Evolutionary conservation across 2,329 filamentous ascomycete genomes (phyloP).

Genomic region (Pseudogymnoascus sp.): DNA sequence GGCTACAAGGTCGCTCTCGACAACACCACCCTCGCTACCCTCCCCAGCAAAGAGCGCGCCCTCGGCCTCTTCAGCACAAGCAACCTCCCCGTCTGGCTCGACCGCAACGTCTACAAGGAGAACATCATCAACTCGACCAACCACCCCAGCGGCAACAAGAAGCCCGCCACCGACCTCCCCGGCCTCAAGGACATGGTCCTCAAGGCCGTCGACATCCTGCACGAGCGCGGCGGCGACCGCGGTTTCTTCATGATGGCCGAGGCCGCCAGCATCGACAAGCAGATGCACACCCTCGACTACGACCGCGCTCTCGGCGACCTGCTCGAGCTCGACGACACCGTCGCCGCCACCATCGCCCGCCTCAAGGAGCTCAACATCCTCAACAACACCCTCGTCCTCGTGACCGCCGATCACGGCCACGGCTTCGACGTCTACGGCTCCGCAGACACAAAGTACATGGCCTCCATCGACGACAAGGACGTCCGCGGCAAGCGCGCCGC

Average conservation of each 20-base stretch:
- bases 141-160: constrained; percentile 57
- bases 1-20: constrained; percentile 67
- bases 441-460: constrained; percentile 72
- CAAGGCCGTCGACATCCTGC: constrained; percentile 75
- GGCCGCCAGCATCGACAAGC: constrained; percentile 79
- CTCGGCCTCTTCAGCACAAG: constrained; percentile 70
- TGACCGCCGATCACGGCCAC: constrained; percentile 84
- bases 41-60: constrained; percentile 51
- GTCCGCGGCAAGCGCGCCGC: constrained; percentile 64
- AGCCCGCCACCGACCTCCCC: constrained; percentile 64
- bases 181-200: constrained; percentile 85
- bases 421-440: constrained; percentile 81
- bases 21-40: constrained; percentile 58
- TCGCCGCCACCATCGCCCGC: constrained; percentile 65
- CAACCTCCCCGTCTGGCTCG: constrained; percentile 77
- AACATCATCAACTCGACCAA: constrained; percentile 61
- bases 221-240: constrained; percentile 55
- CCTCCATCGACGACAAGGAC: constrained; percentile 45
- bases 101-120: constrained; percentile 69
- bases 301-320: constrained; percentile 79
- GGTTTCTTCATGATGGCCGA: constrained; percentile 88
- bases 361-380: constrained; percentile 58
- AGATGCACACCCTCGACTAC: constrained; percentile 82
- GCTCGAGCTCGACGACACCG: constrained; percentile 76
- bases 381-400: constrained; percentile 69